Percentiles rank a stretch among this genome's conserved stretches.
These are phyloP conservation scores for Aureobasidium lini DNA, from an alignment of 2,329 filamentous ascomycete genomes.

Conservation along the genomic window DNA sequence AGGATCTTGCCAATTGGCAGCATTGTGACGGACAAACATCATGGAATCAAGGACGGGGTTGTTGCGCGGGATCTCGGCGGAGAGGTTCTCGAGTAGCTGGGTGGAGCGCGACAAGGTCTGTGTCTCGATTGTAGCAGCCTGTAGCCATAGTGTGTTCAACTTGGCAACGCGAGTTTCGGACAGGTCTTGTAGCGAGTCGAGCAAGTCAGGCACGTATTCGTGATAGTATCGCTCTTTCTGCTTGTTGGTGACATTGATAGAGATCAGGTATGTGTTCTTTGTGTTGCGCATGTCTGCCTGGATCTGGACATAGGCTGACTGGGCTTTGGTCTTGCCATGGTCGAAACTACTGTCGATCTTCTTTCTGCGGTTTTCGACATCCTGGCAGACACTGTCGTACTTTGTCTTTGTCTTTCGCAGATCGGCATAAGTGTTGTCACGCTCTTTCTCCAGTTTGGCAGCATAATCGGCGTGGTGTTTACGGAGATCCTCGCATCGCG, in stretches of 20 bases:
- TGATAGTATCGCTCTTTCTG: conserved; percentile 97
- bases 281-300: conserved; percentile 91
- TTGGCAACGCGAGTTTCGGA: conserved; percentile 80
- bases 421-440: conserved; percentile 75
- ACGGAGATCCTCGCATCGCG: conserved; percentile 81
- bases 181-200: conserved; percentile 85
- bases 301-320: conserved; percentile 87
- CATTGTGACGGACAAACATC: conserved; percentile 96
- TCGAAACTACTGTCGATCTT: conserved; percentile 94
- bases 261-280: conserved; percentile 96
- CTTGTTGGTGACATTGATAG: conserved; percentile 94
- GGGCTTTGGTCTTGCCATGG: conserved; percentile 74
- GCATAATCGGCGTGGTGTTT: conserved; percentile 88
- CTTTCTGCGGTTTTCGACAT: conserved; percentile 89
- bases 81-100: conserved; percentile 63
- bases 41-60: conserved; percentile 84
- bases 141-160: conserved; percentile 77
- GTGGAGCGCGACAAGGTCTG: conserved; percentile 67
- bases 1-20: conserved; percentile 74
- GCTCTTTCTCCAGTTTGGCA: conserved; percentile 79
- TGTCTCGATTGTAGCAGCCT: conserved; percentile 73
- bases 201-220: conserved; percentile 86
- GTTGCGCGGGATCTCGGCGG: conserved; percentile 78
- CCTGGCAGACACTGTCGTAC: conserved; percentile 88
- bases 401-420: conserved; percentile 85